Percentiles rank a stretch among this genome's conserved stretches.
phyloP scores from a whole-genome alignment of 2,329 filamentous ascomycete genomes.

The Colletotrichum filicis region DNA sequence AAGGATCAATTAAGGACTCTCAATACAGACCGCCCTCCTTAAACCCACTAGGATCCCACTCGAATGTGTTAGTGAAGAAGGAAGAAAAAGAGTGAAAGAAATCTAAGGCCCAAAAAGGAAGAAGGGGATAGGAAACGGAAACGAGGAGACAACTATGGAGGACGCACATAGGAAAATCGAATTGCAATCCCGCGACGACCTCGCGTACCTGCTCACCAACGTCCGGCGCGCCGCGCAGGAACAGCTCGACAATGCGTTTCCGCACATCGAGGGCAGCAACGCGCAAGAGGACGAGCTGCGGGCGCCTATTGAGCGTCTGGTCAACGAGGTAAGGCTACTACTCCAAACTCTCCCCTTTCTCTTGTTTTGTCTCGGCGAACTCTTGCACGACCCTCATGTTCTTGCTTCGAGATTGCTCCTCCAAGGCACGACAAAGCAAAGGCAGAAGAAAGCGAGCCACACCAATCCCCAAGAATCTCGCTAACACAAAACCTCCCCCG shows the following conservation, averaged over 20 bases:
- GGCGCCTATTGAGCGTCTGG: slow-evolving; percentile 67
- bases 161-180: slow-evolving; percentile 78
- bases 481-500: neutral
- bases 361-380: too few species aligned
- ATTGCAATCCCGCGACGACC: slow-evolving; percentile 80
- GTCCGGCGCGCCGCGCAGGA: slow-evolving; percentile 74
- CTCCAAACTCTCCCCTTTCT: too few species aligned
- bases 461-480: too few species aligned
- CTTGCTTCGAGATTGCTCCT: too few species aligned
- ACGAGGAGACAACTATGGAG: slow-evolving; percentile 41
- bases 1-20: neutral
- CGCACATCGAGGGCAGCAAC: slow-evolving; percentile 62
- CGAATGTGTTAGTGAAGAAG: neutral
- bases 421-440: too few species aligned
- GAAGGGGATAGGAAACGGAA: neutral
- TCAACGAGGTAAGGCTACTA: slow-evolving; percentile 61
- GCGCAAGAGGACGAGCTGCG: slow-evolving; percentile 64
- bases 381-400: too few species aligned
- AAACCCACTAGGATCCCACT: neutral
- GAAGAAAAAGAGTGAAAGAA: neutral
- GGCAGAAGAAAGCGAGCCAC: neutral
- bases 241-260: slow-evolving; percentile 76
- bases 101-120: neutral
- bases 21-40: neutral
- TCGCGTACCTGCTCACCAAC: slow-evolving; percentile 76